Base-by-base conservation (phyloP, 371 early-diverging fungal genomes). In the Circinella umbellata region DNA sequence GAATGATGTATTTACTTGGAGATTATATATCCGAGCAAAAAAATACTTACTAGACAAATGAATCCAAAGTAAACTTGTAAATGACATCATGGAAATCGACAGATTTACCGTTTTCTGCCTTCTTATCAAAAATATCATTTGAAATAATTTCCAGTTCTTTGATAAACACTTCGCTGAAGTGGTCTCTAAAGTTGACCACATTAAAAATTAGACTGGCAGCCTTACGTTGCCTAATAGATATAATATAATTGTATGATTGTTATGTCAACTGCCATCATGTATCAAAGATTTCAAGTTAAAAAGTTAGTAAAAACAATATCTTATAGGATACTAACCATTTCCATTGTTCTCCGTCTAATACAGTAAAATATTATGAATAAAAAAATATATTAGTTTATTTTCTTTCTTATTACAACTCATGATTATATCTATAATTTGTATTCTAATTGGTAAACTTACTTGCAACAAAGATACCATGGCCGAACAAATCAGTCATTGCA, bases 401-500 rank as follows among this genome's bases (percentile, higher is more conserved):
- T 27, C 27, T 27, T 10, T 93, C 92, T 47, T 47, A 15, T 1
- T 15, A 47, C 0, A 9, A 11, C 3, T 47, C 9, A 47, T 9
- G 47, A 11, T 47, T 47, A 4, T 6, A 51, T 17, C 8, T 14
- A 51, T 6, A 15, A 51, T 1, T 51, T 5, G 51, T n/a, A 51
- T n/a, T 13, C 7, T 0, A 51, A 51, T 5, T 5, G 14, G 51
- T 51, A 15, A 17, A 51, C 51, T 13, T 51, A 71, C 91, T 90
- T 3, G 84, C 80, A 72, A 85, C 86, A 73, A 93, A 93, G 68
- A 93, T 93, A 57, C 93, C 93, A 66, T 91, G 75, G 4, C 93
- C 93, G 15, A 93, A 78, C 4, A 91, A 63, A 17, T 89, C 85
- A 6, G 65, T 38, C 54, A 80, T 35, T 7, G 73, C 61, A 37